phyloP scores from a whole-genome alignment of 225 moss, liverwort and hornwort genomes.

The Polytrichum formosum region DNA sequence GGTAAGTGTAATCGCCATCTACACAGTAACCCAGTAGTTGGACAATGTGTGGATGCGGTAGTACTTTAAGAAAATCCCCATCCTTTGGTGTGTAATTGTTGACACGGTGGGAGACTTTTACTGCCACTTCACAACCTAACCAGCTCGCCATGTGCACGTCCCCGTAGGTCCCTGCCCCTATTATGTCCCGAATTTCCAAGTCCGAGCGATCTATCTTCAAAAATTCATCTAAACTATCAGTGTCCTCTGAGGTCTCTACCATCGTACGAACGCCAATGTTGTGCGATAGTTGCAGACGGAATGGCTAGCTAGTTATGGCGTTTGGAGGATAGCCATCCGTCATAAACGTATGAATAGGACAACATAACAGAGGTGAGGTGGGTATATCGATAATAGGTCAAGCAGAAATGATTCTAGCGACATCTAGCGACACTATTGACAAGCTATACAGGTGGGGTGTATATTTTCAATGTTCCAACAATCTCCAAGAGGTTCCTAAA shows the following conservation, averaged over 20 bases:
- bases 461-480: too few species aligned
- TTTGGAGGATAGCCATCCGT: too few species aligned
- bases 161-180: neutral
- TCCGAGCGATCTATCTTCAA: neutral
- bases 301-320: too few species aligned
- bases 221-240: neutral
- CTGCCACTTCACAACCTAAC: constrained; percentile 11
- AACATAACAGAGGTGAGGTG: too few species aligned
- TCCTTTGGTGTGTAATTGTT: neutral
- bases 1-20: neutral
- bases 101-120: neutral
- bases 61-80: constrained; percentile 8
- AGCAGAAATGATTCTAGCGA: too few species aligned
- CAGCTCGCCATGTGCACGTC: constrained; percentile 6
- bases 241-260: neutral
- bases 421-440: too few species aligned
- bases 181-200: neutral
- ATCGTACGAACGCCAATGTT: too few species aligned
- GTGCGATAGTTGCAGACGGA: too few species aligned
- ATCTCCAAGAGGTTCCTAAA: too few species aligned
- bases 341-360: too few species aligned
- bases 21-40: constrained; percentile 13
- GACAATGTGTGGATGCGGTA: constrained; percentile 15
- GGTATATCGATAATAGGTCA: too few species aligned
- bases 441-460: too few species aligned